Conservation (phyloP, 2,329 filamentous ascomycete species). For the Fusarium fracticaudum region DNA sequence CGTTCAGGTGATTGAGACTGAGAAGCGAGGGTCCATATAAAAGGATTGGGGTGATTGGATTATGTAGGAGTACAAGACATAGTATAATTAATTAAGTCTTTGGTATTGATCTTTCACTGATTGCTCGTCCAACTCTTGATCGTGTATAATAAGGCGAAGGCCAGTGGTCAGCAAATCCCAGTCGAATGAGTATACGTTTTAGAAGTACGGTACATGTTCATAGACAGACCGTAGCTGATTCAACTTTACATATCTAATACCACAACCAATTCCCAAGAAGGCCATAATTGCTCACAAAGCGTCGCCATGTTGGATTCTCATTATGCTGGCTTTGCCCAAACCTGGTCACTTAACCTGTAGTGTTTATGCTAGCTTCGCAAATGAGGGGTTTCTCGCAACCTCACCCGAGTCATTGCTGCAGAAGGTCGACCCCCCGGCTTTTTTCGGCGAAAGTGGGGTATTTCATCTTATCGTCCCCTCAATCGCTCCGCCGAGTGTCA, state of each 20-base stretch:
- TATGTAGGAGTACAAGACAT: no score
- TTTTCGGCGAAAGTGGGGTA: slow-evolving; percentile 13
- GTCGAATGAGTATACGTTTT: no score
- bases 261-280: no score
- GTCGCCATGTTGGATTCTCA: fast-evolving
- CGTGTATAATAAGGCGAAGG: fast-evolving
- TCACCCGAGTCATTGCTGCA: background rate
- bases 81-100: background rate
- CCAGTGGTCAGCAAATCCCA: no score
- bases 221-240: no score
- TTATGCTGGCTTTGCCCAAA: no score
- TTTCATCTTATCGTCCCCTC: background rate
- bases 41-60: fast-evolving
- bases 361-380: background rate
- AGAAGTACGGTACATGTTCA: no score
- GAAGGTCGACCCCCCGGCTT: background rate
- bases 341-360: background rate
- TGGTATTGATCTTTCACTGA: fast-evolving
- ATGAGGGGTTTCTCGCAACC: background rate
- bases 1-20: slow-evolving; percentile 1
- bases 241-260: no score
- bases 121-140: no score
- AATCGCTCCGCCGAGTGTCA: background rate
- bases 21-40: background rate
- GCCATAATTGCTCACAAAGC: background rate